Conservation (phyloP, 805 yeast species). For the Zygoascus bituminiphila region DNA sequence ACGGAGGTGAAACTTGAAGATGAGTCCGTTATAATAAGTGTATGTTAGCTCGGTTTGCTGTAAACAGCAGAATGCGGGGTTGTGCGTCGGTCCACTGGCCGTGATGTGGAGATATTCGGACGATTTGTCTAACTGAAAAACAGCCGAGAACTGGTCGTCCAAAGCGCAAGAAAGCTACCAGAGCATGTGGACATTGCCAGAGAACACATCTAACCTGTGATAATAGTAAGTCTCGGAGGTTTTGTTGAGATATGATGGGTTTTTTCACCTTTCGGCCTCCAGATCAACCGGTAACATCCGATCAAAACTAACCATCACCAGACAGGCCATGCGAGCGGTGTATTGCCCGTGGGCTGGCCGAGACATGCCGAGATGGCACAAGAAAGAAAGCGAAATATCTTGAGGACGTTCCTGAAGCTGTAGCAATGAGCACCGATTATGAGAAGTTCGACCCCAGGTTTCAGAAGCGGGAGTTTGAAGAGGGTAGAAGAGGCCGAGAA, state of each 20-base stretch:
- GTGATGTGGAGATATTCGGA: background rate
- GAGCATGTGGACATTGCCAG: conserved; percentile 90
- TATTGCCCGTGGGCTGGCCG: conserved; percentile 54
- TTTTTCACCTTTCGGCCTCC: background rate
- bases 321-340: conserved; percentile 80
- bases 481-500: background rate
- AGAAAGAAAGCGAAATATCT: conserved; percentile 79
- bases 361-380: conserved; percentile 81
- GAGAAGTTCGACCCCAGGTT: conserved; percentile 9
- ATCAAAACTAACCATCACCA: conserved; percentile 5
- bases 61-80: background rate
- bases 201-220: conserved; percentile 91
- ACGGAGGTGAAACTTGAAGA: conserved; percentile 6
- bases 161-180: conserved; percentile 56
- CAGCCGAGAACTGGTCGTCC: conserved; percentile 32
- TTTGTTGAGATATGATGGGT: background rate
- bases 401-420: conserved; percentile 43
- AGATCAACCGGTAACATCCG: too few species aligned
- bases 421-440: conserved; percentile 11
- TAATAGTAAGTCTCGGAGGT: conserved; percentile 27
- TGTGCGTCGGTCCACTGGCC: background rate
- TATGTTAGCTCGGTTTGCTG: conserved; percentile 1
- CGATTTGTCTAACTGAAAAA: background rate
- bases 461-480: background rate
- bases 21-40: conserved; percentile 15